Percentiles rank a stretch among this genome's conserved stretches.
Evolutionary conservation across 1,284 basidiomycete genomes (phyloP).

Genomic region (Vanrija humicola): DNA sequence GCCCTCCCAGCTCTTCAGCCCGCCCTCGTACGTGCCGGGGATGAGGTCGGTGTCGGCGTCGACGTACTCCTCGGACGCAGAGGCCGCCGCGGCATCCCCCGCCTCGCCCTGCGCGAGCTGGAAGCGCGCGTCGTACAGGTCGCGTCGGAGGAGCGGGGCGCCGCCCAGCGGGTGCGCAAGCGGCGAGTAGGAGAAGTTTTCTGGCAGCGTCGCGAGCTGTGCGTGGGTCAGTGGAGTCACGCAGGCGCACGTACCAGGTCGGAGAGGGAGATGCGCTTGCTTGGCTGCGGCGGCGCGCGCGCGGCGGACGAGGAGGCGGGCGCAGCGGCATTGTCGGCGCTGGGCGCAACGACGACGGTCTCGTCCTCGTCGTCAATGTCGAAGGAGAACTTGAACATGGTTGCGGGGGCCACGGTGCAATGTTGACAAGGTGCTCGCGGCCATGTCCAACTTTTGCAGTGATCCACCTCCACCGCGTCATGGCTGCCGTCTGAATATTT

Average conservation of each 20-base stretch:
- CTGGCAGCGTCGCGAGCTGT: slow-evolving; percentile 40
- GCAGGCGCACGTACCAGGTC: slow-evolving; percentile 3
- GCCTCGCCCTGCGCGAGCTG: slow-evolving; percentile 60
- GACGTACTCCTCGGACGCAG: slow-evolving; percentile 55
- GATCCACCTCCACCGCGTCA: slow-evolving; percentile 6
- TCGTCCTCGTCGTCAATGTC: slow-evolving; percentile 36
- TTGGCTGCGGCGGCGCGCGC: slow-evolving; percentile 14
- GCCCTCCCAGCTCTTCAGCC: slow-evolving; percentile 97
- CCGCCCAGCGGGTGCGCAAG: slow-evolving; percentile 23
- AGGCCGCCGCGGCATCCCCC: slow-evolving; percentile 1
- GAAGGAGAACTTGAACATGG: slow-evolving; percentile 52
- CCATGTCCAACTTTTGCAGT: slow-evolving; percentile 6
- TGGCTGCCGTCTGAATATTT: neutral
- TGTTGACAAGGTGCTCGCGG: neutral
- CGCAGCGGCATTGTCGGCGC: neutral
- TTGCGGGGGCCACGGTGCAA: neutral
- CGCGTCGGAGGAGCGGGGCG: slow-evolving; percentile 58
- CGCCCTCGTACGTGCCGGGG: slow-evolving; percentile 90
- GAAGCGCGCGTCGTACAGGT: slow-evolving; percentile 90
- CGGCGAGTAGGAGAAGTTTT: slow-evolving; percentile 43
- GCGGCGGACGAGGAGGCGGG: neutral
- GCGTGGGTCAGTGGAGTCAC: neutral
- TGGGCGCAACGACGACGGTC: slow-evolving; percentile 10
- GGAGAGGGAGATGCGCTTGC: slow-evolving; percentile 28
- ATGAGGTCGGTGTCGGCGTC: slow-evolving; percentile 85